Percentiles rank a stretch among this genome's conserved stretches.
Evolutionary conservation across 805 yeast species (phyloP).

Genomic region (Maudiozyma serrabonitensis): DNA sequence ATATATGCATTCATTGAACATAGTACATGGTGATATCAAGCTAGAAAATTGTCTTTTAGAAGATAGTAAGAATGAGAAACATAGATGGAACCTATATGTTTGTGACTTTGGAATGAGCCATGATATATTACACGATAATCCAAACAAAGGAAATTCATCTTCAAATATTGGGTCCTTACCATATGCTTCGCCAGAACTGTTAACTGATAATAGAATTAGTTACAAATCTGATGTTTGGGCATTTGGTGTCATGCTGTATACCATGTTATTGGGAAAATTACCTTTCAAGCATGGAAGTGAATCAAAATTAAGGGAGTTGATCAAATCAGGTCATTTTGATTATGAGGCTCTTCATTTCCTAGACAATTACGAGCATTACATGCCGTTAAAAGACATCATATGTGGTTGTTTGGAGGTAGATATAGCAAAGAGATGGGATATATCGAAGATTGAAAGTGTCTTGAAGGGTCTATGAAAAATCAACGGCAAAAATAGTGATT

Average conservation of each 20-base stretch:
- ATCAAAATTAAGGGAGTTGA: slow-evolving; percentile 66
- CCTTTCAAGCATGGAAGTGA: slow-evolving; percentile 83
- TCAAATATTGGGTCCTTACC: slow-evolving; percentile 76
- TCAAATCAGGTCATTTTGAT: slow-evolving; percentile 57
- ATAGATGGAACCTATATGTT: slow-evolving; percentile 36
- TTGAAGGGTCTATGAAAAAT: neutral
- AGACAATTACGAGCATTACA: slow-evolving; percentile 16
- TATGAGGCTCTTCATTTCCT: slow-evolving; percentile 35
- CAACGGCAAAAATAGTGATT: neutral
- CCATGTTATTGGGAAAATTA: slow-evolving; percentile 61
- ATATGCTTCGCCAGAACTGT: slow-evolving; percentile 82
- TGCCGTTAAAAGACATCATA: slow-evolving; percentile 29
- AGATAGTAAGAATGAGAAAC: slow-evolving; percentile 19
- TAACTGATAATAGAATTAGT: slow-evolving; percentile 31
- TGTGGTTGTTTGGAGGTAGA: slow-evolving; percentile 46
- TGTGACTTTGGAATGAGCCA: slow-evolving; percentile 89
- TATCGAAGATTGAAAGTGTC: slow-evolving; percentile 30
- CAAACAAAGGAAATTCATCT: neutral
- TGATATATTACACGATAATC: neutral
- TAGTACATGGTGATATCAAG: slow-evolving; percentile 78
- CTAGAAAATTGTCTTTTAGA: slow-evolving; percentile 70
- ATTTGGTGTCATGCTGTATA: slow-evolving; percentile 66
- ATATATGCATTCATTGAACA: slow-evolving; percentile 49
- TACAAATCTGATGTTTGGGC: slow-evolving; percentile 87
- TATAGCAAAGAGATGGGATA: slow-evolving; percentile 41